phyloP scores from a whole-genome alignment of 73 alveolate genomes.

The Paramecium octaurelia region DNA sequence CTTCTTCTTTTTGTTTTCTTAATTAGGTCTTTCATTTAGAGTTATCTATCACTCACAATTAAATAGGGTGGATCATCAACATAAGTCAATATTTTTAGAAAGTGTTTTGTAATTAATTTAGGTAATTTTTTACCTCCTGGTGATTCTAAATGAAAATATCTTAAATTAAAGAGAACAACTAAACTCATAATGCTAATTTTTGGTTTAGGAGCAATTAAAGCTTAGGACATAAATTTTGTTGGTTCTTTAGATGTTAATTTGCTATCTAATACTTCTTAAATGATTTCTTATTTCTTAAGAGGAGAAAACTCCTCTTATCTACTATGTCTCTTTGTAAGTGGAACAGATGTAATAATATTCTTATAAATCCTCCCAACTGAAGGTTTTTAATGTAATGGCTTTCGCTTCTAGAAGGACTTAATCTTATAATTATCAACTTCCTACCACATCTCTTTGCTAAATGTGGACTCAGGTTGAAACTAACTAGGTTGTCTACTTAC shows the following conservation, averaged over 20 bases:
- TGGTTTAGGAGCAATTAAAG: not conserved
- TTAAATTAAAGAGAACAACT: not conserved
- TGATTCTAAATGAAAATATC: not conserved
- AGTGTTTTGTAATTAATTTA: not conserved
- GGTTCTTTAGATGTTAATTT: not conserved
- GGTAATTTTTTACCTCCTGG: not conserved
- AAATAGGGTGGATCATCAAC: slow-evolving; percentile 34
- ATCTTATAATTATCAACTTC: slow-evolving; percentile 29
- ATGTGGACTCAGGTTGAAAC: not conserved
- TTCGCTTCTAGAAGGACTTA: not conserved
- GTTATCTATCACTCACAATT: not conserved
- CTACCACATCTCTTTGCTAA: not conserved
- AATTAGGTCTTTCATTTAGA: not conserved
- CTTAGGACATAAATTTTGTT: not conserved
- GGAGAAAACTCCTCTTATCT: not conserved
- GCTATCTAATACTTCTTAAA: not conserved
- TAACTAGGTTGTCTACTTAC: not conserved
- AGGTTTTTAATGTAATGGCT: not conserved
- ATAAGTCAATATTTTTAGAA: not conserved
- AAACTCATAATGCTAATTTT: not conserved
- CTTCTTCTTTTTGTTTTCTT: not conserved
- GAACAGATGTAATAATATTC: not conserved
- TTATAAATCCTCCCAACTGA: not conserved
- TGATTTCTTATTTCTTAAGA: not conserved
- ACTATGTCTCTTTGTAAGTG: not conserved